Evolutionary conservation across 306 rosid genomes (phyloP), one percentile per base, ranked within the genome.

Genomic region (Trifolium subterraneum): DNA sequence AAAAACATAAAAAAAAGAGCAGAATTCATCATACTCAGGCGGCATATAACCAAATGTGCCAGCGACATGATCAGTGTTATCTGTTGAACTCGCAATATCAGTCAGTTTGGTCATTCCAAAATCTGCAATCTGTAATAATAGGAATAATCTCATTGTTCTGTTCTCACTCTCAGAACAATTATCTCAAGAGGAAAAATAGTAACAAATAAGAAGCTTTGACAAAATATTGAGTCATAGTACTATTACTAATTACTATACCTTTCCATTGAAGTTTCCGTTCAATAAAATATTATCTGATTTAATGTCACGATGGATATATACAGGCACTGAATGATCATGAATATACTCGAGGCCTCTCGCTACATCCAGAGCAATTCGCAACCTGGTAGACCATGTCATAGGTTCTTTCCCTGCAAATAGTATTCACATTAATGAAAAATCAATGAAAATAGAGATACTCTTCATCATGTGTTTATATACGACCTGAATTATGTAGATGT

Each of bases 31-130:
- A 72, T 88, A 93, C 98, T 93, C 98, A 0, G 98, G 97, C 14
- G 97, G 96, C 97, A 93, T 93, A 80, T 93, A 93, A 78, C 97
- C 97, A 70, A 93, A 93, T 78, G 98, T 91, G 71, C 98, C 98
- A 58, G 86, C 92, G 36, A 86, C 87, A 48, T 84, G 88, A 7
- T 1, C 65, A 42, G 96, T 87, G 12, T 83, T 83, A 71, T 83
- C 60, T 62, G 91, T 76, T n/a, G 88, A 47, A 72, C 79, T 82
- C 58, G 96, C 92, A 74, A 83, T 89, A 76, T 93, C 91, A 33
- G 90, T 84, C 71, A 93, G 83, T 80, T 89, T 93, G 25, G 98
- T 84, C 54, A 91, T 81, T 68, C 97, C 97, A 78, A 91, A 93
- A 79, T 88, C 98, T 51, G 97, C 97, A 84, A 93, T 93, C 98